Evolutionary conservation across 306 rosid genomes (phyloP), one percentile per base, ranked within the genome.

Genomic region (Cyclanthera cordifolia): DNA sequence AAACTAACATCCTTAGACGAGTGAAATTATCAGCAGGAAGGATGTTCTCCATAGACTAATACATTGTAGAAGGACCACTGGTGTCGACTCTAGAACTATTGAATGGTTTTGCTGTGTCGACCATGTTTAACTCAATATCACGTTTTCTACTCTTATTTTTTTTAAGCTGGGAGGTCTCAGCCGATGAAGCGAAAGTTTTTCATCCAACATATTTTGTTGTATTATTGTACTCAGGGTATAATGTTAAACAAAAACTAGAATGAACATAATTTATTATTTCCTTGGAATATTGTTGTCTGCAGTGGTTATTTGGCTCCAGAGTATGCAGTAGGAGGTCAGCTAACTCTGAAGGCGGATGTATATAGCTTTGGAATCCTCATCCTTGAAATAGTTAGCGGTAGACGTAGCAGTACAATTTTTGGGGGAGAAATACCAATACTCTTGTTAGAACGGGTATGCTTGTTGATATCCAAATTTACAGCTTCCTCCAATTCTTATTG

Each of bases 281-380:
- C 70, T 47, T 74, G 79, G 73, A 66, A 58, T 74, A 71, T 79
- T 55, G 17, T 67, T 81, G 15, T 56, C 5, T 71, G 50, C 85
- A 94, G 99, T 12, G 99, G 99, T 53, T 94, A 94, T 80, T 82
- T 94, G 70, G 99, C 99, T 64, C 99, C 99, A 0, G 99, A 94
- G 75, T 94, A 94, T 84, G 97, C 96, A 46, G 48, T 94, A 73
- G 97, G 95, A 46, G 99, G 99, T 57, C 99, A 83, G 73, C 77
- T 94, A 77, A 94, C 99, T 34, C 46, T 74, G 85, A 94, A 82
- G 75, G 99, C 99, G 4, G 97, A 94, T 75, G 80, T 90, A 27
- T 94, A 85, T 79, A 94, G 99, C 64, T 94, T 90, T 65, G 99
- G 99, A 16, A 81, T 94, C 70, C 97, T 94, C 73, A 1, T 85